Evolutionary conservation across 108 stramenopile species (phyloP).

Genomic region (Skeletonema grethae): DNA sequence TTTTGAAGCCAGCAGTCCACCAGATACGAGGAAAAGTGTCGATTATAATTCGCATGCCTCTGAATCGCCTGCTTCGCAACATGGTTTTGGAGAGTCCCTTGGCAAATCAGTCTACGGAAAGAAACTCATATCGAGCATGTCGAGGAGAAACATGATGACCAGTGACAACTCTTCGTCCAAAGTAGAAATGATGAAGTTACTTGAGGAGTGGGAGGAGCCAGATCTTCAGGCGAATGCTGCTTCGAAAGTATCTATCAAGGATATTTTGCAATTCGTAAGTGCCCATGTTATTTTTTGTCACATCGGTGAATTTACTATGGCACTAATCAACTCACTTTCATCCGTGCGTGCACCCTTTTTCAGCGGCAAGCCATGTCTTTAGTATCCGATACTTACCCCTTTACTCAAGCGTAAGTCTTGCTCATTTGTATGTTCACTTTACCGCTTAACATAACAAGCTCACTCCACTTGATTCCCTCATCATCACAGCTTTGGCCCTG

Average conservation of each 20-base stretch:
- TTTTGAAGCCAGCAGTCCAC: slow-evolving; percentile 24
- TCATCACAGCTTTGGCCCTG: slow-evolving; percentile 56
- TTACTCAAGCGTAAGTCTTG: slow-evolving; percentile 13
- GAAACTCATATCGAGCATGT: background rate
- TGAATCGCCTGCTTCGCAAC: background rate
- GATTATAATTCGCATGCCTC: background rate
- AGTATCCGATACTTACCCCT: slow-evolving; percentile 35
- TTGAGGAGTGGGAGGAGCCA: slow-evolving; percentile 60
- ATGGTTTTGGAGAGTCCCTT: slow-evolving; percentile 33
- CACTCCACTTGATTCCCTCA: slow-evolving; percentile 31
- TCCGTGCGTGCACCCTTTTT: background rate
- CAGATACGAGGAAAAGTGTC: slow-evolving; percentile 1
- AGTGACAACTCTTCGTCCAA: slow-evolving; percentile 3
- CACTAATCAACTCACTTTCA: too few relatives aligned
- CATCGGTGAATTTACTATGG: too few relatives aligned
- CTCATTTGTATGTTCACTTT: slow-evolving; percentile 5
- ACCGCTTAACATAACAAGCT: background rate
- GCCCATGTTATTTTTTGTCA: background rate
- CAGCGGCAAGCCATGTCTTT: slow-evolving; percentile 42
- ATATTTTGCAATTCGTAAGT: slow-evolving; percentile 41
- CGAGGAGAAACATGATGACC: background rate
- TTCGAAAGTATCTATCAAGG: slow-evolving; percentile 42
- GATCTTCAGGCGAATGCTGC: slow-evolving; percentile 11
- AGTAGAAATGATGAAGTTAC: slow-evolving; percentile 32
- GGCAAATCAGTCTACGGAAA: slow-evolving; percentile 15